These are phyloP conservation scores for Microthlaspi erraticum DNA, from an alignment of 345 rosid genomes.

Conservation along the genomic window DNA sequence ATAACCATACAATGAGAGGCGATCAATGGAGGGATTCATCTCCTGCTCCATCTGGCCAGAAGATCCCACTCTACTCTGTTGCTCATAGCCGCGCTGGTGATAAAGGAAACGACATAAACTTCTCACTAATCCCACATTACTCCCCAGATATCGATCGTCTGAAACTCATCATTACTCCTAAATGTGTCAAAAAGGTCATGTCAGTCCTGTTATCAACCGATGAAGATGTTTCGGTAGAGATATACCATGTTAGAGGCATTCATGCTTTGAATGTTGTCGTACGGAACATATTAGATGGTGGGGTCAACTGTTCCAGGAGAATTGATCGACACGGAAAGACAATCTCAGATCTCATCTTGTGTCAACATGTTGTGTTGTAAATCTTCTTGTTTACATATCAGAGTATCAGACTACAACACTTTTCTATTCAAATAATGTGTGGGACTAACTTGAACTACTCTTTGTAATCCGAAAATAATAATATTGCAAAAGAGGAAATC, in stretches of 20 bases:
- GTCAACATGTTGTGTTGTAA: slow-evolving; percentile 64
- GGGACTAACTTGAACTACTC: slow-evolving; percentile 23
- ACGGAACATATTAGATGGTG: slow-evolving; percentile 81
- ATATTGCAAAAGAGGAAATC: slow-evolving; percentile 14
- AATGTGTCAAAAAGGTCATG: slow-evolving; percentile 73
- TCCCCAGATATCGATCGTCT: slow-evolving; percentile 62
- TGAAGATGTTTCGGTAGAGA: slow-evolving; percentile 64
- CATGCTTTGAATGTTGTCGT: slow-evolving; percentile 75
- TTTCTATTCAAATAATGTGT: not conserved
- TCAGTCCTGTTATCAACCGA: slow-evolving; percentile 52
- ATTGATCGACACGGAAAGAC: slow-evolving; percentile 90
- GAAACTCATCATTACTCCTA: slow-evolving; percentile 64
- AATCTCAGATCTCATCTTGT: slow-evolving; percentile 73
- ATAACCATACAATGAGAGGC: slow-evolving; percentile 3
- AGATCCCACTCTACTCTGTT: slow-evolving; percentile 65
- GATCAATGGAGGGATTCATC: slow-evolving; percentile 17
- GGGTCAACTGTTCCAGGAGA: slow-evolving; percentile 91
- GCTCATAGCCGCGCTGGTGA: slow-evolving; percentile 88
- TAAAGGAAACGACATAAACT: slow-evolving; percentile 84
- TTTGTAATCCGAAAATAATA: not conserved
- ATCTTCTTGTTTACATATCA: slow-evolving; percentile 14
- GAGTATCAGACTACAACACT: too few relatives aligned
- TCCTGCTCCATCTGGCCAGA: slow-evolving; percentile 64
- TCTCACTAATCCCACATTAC: slow-evolving; percentile 79
- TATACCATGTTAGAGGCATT: slow-evolving; percentile 75